Conservation (phyloP, 257 asterid genomes). For the Solanum rostratum region DNA sequence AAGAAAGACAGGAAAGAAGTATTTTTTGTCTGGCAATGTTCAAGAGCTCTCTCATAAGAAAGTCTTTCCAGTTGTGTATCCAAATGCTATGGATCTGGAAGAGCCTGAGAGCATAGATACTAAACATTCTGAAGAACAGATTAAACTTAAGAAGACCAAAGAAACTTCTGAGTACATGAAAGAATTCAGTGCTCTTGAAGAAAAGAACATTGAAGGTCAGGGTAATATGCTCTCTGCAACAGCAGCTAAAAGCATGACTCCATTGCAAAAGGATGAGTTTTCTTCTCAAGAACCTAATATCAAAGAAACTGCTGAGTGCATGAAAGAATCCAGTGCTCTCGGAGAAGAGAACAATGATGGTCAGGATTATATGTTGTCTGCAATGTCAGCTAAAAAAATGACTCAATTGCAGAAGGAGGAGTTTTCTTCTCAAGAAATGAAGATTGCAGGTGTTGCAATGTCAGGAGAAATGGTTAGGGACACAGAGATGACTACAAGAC, state of each 20-base stretch:
- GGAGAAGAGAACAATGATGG: neutral
- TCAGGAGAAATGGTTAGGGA: neutral
- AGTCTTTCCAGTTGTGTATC: neutral
- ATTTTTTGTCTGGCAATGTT: neutral
- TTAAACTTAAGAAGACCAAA: neutral
- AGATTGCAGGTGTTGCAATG: neutral
- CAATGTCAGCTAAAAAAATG: neutral
- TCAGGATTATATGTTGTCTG: neutral
- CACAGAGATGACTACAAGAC: neutral
- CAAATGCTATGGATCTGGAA: neutral
- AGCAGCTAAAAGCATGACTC: neutral
- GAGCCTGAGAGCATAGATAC: neutral
- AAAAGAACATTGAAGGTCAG: neutral
- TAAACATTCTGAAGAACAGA: neutral
- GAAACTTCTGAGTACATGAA: neutral
- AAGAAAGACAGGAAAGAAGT: neutral
- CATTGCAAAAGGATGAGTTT: neutral
- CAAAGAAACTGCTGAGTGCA: neutral
- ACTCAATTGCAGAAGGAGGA: neutral
- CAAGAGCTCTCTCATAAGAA: neutral
- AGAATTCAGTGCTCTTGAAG: neutral
- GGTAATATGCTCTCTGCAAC: neutral
- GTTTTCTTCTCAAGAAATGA: neutral
- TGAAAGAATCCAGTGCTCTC: neutral
- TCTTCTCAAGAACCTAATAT: neutral